phyloP scores from a whole-genome alignment of 2,329 filamentous ascomycete species.

The Meredithiella fracta region DNA sequence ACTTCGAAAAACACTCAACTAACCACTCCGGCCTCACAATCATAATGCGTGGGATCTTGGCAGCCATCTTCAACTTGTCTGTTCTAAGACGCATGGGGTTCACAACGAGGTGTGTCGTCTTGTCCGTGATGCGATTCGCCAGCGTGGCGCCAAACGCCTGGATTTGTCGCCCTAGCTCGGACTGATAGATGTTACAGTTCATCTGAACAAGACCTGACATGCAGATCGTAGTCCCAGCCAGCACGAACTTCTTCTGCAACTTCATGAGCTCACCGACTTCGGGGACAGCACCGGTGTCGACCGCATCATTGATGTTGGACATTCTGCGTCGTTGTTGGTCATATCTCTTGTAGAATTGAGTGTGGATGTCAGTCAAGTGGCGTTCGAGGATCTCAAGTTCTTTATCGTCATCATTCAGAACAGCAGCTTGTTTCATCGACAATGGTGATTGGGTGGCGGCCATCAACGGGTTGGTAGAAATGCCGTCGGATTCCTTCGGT shows the following conservation, averaged over 20 bases:
- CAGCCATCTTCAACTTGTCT: constrained; percentile 77
- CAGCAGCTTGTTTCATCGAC: constrained; percentile 36
- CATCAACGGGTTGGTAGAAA: constrained; percentile 18
- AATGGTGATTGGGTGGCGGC: constrained; percentile 18
- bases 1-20: constrained; percentile 65
- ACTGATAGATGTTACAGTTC: constrained; percentile 58
- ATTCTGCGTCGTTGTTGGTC: constrained; percentile 27
- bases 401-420: constrained; percentile 74
- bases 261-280: constrained; percentile 79
- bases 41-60: constrained; percentile 62
- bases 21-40: constrained; percentile 91
- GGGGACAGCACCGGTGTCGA: constrained; percentile 39
- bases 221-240: constrained; percentile 62
- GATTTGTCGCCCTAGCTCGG: constrained; percentile 77
- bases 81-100: constrained; percentile 59
- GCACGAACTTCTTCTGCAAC: constrained; percentile 57
- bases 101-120: constrained; percentile 59
- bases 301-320: background rate
- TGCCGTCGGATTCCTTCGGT: constrained; percentile 18
- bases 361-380: constrained; percentile 60
- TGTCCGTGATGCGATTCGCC: constrained; percentile 38
- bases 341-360: constrained; percentile 69
- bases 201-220: constrained; percentile 83
- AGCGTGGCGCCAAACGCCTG: constrained; percentile 66
- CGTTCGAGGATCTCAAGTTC: constrained; percentile 65